Evolutionary conservation across 75 land plant species (phyloP), one percentile per base, ranked within the genome.

Genomic region (Adiantum capillusveneris): DNA sequence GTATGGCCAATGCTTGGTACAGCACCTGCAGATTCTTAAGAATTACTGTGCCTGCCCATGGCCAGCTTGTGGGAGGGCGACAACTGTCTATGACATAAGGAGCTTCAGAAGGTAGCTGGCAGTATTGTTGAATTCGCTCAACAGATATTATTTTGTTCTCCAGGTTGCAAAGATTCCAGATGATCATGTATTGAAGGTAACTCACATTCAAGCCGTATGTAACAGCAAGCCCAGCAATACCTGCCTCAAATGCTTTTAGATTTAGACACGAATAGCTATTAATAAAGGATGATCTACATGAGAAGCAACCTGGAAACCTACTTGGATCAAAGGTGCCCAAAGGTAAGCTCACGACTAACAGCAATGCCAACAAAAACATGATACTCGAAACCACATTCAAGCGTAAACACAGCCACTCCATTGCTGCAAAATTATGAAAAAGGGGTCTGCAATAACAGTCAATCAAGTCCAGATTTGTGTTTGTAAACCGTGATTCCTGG

Each of bases 121-220:
- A 71, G 69, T 74, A 88, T 42, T 92, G 95, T 42, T 82, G 72
- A 18, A 92, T 81, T 54, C 97, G 77, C 67, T 88, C 97, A 11
- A 92, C 86, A 25, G 87, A 82, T 45, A 92, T 85, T 71, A 85
- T 82, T 58, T 85, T 85, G 70, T 80, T 92, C 74, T 88, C 96
- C 9, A 92, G 75, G 63, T 77, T 72, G 66, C 86, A 82, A 17
- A 91, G 57, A 57, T 75, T 77, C 89, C 86, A 92, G 49, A 85
- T 70, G 26, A 82, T 75, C 88, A 86, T 79, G 21, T 78, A 76
- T 49, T 84, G 84, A 0, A 88, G 57, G 12, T 68, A 70, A 69
- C 77, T 81, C 19, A 92, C 39, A 42, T 76, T 82, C 72, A 88
- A 48, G 36, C 93, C 95, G 66, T 88, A 88, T 1, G 90, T 85